Evolutionary conservation across 108 stramenopile genomes (phyloP).

Genomic region (Craspedostauros australis): DNA sequence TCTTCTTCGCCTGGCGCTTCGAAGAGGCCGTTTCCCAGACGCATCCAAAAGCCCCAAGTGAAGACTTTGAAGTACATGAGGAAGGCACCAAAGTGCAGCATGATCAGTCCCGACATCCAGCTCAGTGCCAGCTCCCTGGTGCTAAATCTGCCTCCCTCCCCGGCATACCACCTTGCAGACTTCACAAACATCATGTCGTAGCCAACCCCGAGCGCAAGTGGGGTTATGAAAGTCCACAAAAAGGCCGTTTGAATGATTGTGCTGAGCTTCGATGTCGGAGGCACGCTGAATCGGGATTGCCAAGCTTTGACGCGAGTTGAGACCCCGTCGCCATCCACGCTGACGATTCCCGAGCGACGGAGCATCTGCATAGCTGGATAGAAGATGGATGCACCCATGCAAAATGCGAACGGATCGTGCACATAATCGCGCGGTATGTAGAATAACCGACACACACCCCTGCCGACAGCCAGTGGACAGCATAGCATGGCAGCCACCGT

Average conservation of each 20-base stretch:
- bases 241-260: conserved; percentile 22
- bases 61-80: conserved; percentile 49
- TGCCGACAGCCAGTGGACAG: conserved; percentile 49
- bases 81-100: conserved; percentile 60
- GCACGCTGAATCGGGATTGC: conserved; percentile 34
- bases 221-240: conserved; percentile 54
- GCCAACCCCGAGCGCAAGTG: conserved; percentile 49
- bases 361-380: conserved; percentile 43
- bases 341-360: conserved; percentile 1
- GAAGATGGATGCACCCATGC: conserved; percentile 45
- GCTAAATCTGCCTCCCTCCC: conserved; percentile 10
- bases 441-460: conserved; percentile 38
- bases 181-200: conserved; percentile 49
- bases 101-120: conserved; percentile 54
- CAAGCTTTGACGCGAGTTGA: conserved; percentile 14
- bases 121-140: conserved; percentile 3
- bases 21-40: conserved; percentile 30
- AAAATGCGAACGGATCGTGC: conserved; percentile 76
- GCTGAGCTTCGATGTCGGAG: conserved; percentile 37
- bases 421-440: conserved; percentile 47
- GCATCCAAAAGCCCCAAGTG: conserved; percentile 57
- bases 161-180: conserved; percentile 23
- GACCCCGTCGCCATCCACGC: conserved; percentile 3
- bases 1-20: conserved; percentile 34
- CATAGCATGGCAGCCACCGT: conserved; percentile 30